Base-by-base conservation (phyloP, 768 basidiomycete genomes). In the Lactarius pseudohatsudake region DNA sequence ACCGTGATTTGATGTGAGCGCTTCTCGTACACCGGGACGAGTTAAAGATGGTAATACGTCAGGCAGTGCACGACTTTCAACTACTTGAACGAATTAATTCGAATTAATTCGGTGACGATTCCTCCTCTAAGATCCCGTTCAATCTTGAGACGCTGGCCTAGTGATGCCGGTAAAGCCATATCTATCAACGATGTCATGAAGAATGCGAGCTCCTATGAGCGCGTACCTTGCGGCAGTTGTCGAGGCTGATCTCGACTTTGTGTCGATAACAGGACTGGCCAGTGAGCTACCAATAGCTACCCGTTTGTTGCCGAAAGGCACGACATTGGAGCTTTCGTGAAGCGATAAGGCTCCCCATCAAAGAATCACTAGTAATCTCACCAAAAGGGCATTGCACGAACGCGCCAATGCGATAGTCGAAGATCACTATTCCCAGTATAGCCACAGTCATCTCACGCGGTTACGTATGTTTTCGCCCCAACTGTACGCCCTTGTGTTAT, bases 211-310 rank as follows among this genome's bases (percentile, higher is more conserved):
- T 40, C 38, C 13, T 40, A 40, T n/a, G 53, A 60, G 54, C 54
- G 65, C 36, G 64, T 15, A 45, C 9, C 57, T 50, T 5, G 80
- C 86, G 15, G 82, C 15, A 40, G 13, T 79, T 59, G 73, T 86
- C 11, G 80, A 86, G 50, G 81, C 86, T 47, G 81, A 11, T 50
- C 50, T 50, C 64, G 5, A 61, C 53, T 28, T 43, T 22, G 11
- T 40, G 30, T 20, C 43, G 20, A 7, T 59, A 34, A n/a, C 62
- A 90, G 88, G 15, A 82, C 86, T 86, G 8, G 86, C 88, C 0
- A 84, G 89, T 4, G 88, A 91, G 71, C 80, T 90, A 0, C 88
- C 87, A 0, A 83, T 4, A 81, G 82, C 62, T 86, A 83, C 64
- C 87, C 87, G 0, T 90, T 85, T 32, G 47, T 70, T 10, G 70